Conservation (phyloP, 2,329 filamentous ascomycete species). For the Capronia americana region DNA sequence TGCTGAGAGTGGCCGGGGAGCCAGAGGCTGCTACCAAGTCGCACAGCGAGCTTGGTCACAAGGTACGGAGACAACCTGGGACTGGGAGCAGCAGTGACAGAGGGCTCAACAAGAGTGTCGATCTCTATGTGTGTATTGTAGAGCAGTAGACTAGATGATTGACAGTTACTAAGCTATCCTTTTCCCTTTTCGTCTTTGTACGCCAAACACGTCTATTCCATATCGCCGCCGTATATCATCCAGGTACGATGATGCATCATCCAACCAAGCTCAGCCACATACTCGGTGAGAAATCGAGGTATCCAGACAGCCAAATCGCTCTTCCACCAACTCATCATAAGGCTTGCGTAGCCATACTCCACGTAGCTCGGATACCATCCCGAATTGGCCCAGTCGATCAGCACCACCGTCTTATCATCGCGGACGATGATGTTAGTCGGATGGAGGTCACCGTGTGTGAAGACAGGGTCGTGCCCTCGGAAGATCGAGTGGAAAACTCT, state of each 20-base stretch:
- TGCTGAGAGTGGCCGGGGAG: not conserved
- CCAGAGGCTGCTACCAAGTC: not conserved
- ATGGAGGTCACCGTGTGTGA: constrained; percentile 10
- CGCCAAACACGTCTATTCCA: no score
- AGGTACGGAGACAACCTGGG: constrained; percentile 7
- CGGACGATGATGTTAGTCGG: constrained; percentile 5
- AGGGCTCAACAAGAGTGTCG: not conserved
- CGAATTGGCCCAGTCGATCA: constrained; percentile 3
- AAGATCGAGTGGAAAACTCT: not conserved
- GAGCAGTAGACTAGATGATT: not conserved
- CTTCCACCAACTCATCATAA: not conserved
- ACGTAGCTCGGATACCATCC: constrained; percentile 11
- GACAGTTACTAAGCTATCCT: not conserved
- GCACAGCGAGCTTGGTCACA: not conserved
- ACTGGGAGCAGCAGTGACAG: no score
- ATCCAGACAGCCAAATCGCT: constrained; percentile 10
- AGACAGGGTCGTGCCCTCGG: constrained; percentile 8
- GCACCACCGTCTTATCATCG: constrained; percentile 11
- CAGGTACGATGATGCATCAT: not conserved
- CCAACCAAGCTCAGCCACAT: not conserved
- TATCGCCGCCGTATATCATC: no score
- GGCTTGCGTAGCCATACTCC: not conserved
- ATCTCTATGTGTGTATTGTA: constrained; percentile 2
- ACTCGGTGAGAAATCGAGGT: not conserved
- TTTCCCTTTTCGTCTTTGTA: not conserved